A percentile compares a stretch with the other conserved stretches of the same genome.
Evolutionary conservation across 768 basidiomycete species (phyloP).

Genomic region (Mycena polygramma): DNA sequence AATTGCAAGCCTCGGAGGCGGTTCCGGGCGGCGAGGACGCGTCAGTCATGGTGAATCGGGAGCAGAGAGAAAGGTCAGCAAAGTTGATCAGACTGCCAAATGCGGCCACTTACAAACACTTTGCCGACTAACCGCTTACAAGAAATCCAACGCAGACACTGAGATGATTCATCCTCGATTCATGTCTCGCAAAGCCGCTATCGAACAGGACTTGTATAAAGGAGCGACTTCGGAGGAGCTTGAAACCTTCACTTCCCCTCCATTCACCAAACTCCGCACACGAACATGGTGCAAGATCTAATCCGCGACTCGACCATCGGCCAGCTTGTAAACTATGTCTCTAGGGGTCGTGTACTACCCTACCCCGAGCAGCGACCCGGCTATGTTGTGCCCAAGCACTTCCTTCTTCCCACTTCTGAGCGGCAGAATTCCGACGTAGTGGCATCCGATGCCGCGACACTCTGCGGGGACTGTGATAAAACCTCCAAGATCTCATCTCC

Average conservation of each 20-base stretch:
- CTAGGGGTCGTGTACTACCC: constrained; percentile 39
- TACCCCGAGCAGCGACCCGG: constrained; percentile 37
- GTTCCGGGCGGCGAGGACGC: too few relatives aligned
- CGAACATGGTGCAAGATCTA: constrained; percentile 33
- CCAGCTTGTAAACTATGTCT: constrained; percentile 44
- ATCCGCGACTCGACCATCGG: constrained; percentile 47
- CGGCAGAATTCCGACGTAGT: constrained; percentile 30
- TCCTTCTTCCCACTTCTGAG: constrained; percentile 22
- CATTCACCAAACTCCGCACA: neutral
- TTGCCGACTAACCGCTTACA: constrained; percentile 22
- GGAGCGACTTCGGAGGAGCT: neutral
- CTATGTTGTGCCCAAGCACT: constrained; percentile 31
- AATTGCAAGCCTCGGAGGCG: too few relatives aligned
- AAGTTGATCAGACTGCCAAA: constrained; percentile 4
- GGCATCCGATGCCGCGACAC: constrained; percentile 28
- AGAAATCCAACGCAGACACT: neutral
- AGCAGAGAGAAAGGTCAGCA: neutral
- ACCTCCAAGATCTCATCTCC: constrained; percentile 3
- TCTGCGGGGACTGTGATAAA: constrained; percentile 27
- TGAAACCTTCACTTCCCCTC: neutral
- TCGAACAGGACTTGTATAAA: constrained; percentile 13
- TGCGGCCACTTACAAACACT: neutral
- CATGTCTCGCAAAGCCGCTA: neutral
- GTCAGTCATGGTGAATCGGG: too few relatives aligned
- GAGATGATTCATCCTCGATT: constrained; percentile 22